A percentile compares a stretch with the other conserved stretches of the same genome.
phyloP scores from a whole-genome alignment of 768 basidiomycete species.

The Lentinula aciculospora region DNA sequence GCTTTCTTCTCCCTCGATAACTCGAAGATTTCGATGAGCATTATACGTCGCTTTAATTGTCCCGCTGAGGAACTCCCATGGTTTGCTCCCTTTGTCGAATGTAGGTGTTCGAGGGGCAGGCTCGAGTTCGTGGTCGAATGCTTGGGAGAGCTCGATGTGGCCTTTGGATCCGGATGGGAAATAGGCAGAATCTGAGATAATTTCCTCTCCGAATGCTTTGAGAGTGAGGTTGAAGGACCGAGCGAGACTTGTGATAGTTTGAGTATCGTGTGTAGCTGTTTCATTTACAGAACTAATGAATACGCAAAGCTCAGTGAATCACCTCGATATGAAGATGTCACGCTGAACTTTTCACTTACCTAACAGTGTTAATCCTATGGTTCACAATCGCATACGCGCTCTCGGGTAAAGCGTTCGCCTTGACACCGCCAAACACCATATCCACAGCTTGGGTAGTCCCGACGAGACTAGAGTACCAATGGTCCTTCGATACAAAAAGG shows the following conservation, averaged over 20 bases:
- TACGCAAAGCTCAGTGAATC: not conserved
- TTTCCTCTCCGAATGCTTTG: constrained; percentile 28
- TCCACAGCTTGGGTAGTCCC: constrained; percentile 58
- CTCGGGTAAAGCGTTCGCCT: constrained; percentile 60
- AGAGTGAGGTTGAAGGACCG: constrained; percentile 32
- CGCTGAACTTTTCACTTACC: constrained; percentile 14
- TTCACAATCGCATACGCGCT: constrained; percentile 41
- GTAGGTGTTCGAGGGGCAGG: constrained; percentile 43
- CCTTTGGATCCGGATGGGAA: constrained; percentile 14
- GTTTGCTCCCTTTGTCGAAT: constrained; percentile 7
- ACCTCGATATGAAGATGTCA: too few relatives aligned
- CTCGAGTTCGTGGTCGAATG: constrained; percentile 34
- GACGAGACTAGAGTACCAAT: constrained; percentile 23
- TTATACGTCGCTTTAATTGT: constrained; percentile 36
- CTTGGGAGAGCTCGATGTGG: constrained; percentile 13
- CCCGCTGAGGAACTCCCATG: constrained; percentile 33
- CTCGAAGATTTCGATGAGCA: constrained; percentile 16
- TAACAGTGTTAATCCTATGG: constrained; percentile 41
- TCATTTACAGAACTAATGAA: constrained; percentile 27
- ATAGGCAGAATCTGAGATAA: constrained; percentile 14
- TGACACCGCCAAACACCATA: constrained; percentile 38
- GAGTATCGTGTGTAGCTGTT: constrained; percentile 21
- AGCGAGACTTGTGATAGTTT: constrained; percentile 28
- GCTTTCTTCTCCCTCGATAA: not conserved
- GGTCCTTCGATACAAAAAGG: constrained; percentile 15